Evolutionary conservation across 345 rosid genomes (phyloP).

Genomic region (Iberis pinnata): DNA sequence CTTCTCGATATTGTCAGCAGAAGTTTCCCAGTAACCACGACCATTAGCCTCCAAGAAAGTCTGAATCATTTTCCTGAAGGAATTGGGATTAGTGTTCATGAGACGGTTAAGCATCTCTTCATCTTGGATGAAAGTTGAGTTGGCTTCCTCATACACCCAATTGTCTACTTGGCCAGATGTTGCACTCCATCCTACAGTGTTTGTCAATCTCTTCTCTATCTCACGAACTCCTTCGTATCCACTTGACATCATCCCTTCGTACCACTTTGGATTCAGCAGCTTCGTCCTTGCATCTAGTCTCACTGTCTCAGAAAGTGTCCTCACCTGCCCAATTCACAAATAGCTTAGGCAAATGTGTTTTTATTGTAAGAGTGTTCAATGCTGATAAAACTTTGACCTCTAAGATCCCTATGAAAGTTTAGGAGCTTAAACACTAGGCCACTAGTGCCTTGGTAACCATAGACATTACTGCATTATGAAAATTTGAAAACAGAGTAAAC

Average conservation of each 20-base stretch:
- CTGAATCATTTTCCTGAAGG: conserved; percentile 87
- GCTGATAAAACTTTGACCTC: background rate
- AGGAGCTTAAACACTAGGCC: too few relatives aligned
- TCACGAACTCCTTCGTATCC: conserved; percentile 98
- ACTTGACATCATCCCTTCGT: conserved; percentile 93
- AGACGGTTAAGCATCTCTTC: conserved; percentile 89
- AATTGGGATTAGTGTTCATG: conserved; percentile 81
- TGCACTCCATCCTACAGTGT: conserved; percentile 99
- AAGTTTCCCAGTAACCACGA: conserved; percentile 96
- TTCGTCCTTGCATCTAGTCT: conserved; percentile 89
- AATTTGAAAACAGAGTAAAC: background rate
- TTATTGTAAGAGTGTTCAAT: background rate
- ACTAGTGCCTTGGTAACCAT: too few relatives aligned
- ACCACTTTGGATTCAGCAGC: conserved; percentile 95
- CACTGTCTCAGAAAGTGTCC: conserved; percentile 82
- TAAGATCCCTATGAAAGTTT: too few relatives aligned
- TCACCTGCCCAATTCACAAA: conserved; percentile 45
- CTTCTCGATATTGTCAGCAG: conserved; percentile 68
- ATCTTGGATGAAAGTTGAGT: conserved; percentile 85
- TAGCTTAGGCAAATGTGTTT: conserved; percentile 3
- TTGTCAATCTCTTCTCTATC: conserved; percentile 89
- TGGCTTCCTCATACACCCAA: conserved; percentile 96
- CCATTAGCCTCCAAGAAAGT: conserved; percentile 98
- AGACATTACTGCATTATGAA: background rate
- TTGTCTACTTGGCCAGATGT: conserved; percentile 98